phyloP scores from a whole-genome alignment of 2,329 filamentous ascomycete genomes.

The Xylariaceae sp. region DNA sequence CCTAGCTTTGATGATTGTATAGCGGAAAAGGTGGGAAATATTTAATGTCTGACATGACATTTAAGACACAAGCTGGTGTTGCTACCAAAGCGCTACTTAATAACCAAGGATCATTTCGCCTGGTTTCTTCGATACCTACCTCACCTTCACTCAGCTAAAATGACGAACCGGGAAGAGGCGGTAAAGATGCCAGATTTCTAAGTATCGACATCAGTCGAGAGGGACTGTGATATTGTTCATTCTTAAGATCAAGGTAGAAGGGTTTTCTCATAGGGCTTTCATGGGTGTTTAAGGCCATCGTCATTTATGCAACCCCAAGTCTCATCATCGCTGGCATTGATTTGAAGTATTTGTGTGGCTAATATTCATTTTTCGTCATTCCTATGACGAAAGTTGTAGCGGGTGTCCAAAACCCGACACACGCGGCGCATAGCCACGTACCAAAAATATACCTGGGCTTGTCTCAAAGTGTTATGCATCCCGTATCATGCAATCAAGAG shows the following conservation, averaged over 20 bases:
- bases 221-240: constrained; percentile 6
- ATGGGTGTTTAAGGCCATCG: constrained; percentile 9
- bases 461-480: constrained; percentile 15
- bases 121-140: no score
- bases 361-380: constrained; percentile 22
- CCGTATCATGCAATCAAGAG: background rate
- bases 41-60: background rate
- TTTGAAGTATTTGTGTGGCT: constrained; percentile 11
- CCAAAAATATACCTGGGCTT: constrained; percentile 26
- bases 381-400: constrained; percentile 23
- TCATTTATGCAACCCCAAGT: constrained; percentile 21
- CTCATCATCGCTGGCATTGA: constrained; percentile 9
- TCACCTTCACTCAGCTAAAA: no score
- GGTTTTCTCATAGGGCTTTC: no score
- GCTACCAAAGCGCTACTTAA: no score
- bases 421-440: constrained; percentile 22
- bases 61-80: no score
- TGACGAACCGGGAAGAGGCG: no score
- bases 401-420: constrained; percentile 6
- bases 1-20: background rate
- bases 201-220: no score
- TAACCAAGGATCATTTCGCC: no score
- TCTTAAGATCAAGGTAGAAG: constrained; percentile 2
- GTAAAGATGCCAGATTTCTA: no score
- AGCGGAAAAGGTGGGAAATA: background rate